These are phyloP conservation scores for Barnettozyma botsteinii DNA, from an alignment of 805 yeast species.

Conservation along the genomic window DNA sequence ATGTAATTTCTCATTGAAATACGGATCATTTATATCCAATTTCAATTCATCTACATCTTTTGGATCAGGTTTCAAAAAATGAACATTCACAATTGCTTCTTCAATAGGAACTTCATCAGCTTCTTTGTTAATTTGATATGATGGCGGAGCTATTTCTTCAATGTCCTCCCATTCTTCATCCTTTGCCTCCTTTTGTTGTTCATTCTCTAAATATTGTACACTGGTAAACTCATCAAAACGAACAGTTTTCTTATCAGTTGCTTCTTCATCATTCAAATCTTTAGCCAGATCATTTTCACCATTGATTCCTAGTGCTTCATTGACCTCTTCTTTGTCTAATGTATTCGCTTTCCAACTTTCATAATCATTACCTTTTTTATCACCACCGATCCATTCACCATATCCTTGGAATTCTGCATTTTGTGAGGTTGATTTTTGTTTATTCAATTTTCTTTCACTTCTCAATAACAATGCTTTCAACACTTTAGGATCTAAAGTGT, in stretches of 20 bases:
- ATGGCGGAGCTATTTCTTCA: constrained; percentile 47
- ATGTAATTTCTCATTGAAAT: constrained; percentile 72
- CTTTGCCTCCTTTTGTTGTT: constrained; percentile 12
- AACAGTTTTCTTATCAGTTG: constrained; percentile 24
- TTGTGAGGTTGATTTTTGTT: constrained; percentile 5
- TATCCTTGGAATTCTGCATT: constrained; percentile 22
- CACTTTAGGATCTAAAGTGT: constrained; percentile 63
- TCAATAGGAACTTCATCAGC: constrained; percentile 38
- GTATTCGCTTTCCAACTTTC: constrained; percentile 21
- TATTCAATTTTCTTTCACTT: constrained; percentile 40
- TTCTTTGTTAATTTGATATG: constrained; percentile 41
- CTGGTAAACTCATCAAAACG: constrained; percentile 27
- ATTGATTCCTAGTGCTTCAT: constrained; percentile 18
- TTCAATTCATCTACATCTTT: constrained; percentile 21
- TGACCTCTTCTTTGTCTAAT: constrained; percentile 14
- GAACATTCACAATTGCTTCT: constrained; percentile 45
- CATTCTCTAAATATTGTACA: constrained; percentile 18
- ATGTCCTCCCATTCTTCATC: constrained; percentile 43
- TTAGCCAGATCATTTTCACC: constrained; percentile 3
- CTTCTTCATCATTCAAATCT: constrained; percentile 10
- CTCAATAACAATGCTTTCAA: constrained; percentile 52
- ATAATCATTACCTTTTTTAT: constrained; percentile 14
- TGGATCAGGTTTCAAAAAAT: constrained; percentile 53
- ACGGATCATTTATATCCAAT: constrained; percentile 68
- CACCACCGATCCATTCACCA: constrained; percentile 29